Percentiles rank a stretch among this genome's conserved stretches.
Evolutionary conservation across 202 grass and related monocot species (phyloP).

Genomic region (Musa balbisiana): DNA sequence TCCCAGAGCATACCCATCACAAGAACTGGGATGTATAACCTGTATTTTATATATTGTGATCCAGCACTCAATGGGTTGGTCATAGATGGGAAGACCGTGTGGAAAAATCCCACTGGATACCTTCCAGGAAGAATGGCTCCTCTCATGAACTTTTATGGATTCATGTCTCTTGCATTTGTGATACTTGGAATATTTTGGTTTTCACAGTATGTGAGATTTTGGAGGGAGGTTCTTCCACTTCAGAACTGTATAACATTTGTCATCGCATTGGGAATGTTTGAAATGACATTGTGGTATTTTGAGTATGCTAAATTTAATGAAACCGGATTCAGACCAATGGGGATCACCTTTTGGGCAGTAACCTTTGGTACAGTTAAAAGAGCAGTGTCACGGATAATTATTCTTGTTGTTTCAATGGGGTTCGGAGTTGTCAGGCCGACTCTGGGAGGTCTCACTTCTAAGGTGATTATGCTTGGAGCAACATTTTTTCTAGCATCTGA

Average conservation of each 20-base stretch:
- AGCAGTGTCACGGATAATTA: slow-evolving; percentile 62
- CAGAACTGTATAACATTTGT: slow-evolving; percentile 97
- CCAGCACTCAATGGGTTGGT: slow-evolving; percentile 58
- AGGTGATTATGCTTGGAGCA: slow-evolving; percentile 77
- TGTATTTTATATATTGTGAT: slow-evolving; percentile 91
- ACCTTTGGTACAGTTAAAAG: slow-evolving; percentile 83
- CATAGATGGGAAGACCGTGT: slow-evolving; percentile 83
- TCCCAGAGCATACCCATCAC: slow-evolving; percentile 60
- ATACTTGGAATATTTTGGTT: slow-evolving; percentile 87
- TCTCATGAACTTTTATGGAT: slow-evolving; percentile 80
- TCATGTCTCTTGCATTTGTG: slow-evolving; percentile 81
- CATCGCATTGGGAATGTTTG: slow-evolving; percentile 88
- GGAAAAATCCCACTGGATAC: slow-evolving; percentile 91
- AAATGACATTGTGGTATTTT: slow-evolving; percentile 29
- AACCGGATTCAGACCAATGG: slow-evolving; percentile 65
- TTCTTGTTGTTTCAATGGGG: slow-evolving; percentile 80
- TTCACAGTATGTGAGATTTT: slow-evolving; percentile 84
- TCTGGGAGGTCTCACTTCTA: slow-evolving; percentile 81
- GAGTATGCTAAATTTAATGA: slow-evolving; percentile 95
- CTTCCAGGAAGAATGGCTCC: slow-evolving; percentile 87
- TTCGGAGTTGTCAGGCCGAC: slow-evolving; percentile 79
- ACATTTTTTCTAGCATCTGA: slow-evolving; percentile 91
- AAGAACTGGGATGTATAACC: slow-evolving; percentile 89
- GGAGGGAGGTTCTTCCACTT: slow-evolving; percentile 81
- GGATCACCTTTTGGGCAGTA: slow-evolving; percentile 92